Percentiles rank a stretch among this genome's conserved stretches.
Evolutionary conservation across 306 rosid species (phyloP).

Genomic region (Parietaria judaica): DNA sequence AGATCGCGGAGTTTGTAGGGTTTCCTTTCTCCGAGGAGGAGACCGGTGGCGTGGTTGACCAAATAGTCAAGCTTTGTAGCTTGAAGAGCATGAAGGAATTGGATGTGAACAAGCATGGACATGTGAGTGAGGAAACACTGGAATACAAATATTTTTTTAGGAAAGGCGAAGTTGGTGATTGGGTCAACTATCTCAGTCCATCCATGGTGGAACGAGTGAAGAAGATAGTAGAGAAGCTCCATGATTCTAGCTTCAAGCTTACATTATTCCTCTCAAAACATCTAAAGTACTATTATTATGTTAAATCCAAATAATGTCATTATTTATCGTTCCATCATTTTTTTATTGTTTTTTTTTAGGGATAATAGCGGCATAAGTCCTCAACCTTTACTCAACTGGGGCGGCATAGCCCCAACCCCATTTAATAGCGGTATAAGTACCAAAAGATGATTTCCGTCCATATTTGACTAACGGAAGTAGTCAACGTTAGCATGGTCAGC

Average conservation of each 20-base stretch:
- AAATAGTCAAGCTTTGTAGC: not conserved
- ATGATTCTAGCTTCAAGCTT: not conserved
- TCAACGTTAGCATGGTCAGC: no score
- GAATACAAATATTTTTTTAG: not conserved
- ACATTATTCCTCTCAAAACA: not conserved
- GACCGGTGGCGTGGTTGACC: not conserved
- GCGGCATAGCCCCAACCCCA: no score
- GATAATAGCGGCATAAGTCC: no score
- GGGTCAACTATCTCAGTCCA: conserved; percentile 1
- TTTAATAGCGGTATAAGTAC: no score
- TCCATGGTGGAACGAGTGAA: conserved; percentile 8
- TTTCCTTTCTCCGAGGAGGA: conserved; percentile 10
- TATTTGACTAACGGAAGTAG: no score
- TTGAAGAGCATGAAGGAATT: not conserved
- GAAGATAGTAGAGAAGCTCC: not conserved
- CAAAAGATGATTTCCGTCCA: no score
- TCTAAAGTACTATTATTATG: not conserved
- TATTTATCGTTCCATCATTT: no score
- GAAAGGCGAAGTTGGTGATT: conserved; percentile 14
- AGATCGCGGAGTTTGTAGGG: not conserved
- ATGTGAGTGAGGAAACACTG: not conserved
- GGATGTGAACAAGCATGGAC: conserved; percentile 1
- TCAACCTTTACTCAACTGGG: no score
- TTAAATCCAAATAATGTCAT: no score
- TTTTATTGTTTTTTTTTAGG: no score